These are phyloP conservation scores for Chlorella sorokiniana DNA, from an alignment of 139 green algal species.

Conservation along the genomic window DNA sequence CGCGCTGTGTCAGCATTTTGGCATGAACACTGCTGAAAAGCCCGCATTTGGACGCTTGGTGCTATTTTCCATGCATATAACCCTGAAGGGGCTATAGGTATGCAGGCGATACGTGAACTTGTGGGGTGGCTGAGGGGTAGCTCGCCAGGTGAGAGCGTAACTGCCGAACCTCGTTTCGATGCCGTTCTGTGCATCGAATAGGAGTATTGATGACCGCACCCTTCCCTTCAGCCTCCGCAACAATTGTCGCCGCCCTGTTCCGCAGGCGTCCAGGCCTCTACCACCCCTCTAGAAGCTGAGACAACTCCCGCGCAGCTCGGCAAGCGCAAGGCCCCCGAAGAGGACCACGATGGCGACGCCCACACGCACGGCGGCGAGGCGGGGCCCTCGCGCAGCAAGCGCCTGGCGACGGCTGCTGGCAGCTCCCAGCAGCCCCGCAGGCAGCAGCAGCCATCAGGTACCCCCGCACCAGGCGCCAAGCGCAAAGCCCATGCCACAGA, in stretches of 20 bases:
- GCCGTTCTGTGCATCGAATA: too few relatives aligned
- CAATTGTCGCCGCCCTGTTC: background rate
- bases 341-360: background rate
- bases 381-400: background rate
- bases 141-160: background rate
- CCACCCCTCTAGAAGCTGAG: background rate
- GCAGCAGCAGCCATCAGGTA: background rate
- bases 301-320: background rate
- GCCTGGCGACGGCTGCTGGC: background rate
- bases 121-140: background rate
- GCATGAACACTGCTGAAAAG: too few relatives aligned
- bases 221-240: too few relatives aligned
- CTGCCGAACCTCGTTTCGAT: too few relatives aligned
- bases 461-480: background rate
- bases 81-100: background rate
- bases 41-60: too few relatives aligned
- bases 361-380: background rate
- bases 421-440: background rate
- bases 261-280: background rate
- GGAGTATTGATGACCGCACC: too few relatives aligned
- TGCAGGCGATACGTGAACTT: background rate
- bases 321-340: slow-evolving; percentile 25
- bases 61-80: too few relatives aligned
- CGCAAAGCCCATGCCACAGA: background rate
- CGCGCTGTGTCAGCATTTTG: too few relatives aligned